These are phyloP conservation scores for Cryptococcus sp. DNA, from an alignment of 1,284 basidiomycete species.

Conservation along the genomic window DNA sequence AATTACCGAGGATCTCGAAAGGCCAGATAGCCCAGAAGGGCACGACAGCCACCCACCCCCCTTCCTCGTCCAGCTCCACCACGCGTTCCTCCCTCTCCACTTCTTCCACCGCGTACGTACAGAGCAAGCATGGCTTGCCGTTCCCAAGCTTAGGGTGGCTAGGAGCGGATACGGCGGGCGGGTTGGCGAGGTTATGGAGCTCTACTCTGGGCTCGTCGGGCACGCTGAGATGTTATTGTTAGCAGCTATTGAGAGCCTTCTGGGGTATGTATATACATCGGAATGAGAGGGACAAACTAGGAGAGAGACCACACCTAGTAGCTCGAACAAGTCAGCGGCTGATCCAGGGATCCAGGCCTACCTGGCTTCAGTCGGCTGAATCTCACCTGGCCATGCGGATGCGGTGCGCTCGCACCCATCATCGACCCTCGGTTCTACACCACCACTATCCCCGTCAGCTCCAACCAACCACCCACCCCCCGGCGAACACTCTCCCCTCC, in stretches of 20 bases:
- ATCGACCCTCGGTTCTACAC: constrained; percentile 84
- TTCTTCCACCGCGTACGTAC: constrained; percentile 79
- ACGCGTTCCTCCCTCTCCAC: constrained; percentile 60
- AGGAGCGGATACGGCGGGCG: constrained; percentile 1
- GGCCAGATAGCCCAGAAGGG: constrained; percentile 99
- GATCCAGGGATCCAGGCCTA: too few relatives aligned
- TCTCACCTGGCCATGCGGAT: constrained; percentile 74
- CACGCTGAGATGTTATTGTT: constrained; percentile 44
- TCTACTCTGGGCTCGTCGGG: constrained; percentile 70
- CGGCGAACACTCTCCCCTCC: not conserved
- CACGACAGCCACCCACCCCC: constrained; percentile 80
- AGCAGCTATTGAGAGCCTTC: not conserved
- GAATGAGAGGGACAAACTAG: constrained; percentile 36
- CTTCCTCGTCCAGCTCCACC: constrained; percentile 61
- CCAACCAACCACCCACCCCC: too few relatives aligned
- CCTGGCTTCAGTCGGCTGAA: too few relatives aligned
- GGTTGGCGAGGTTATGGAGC: constrained; percentile 56
- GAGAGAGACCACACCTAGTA: constrained; percentile 75
- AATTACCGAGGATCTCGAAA: constrained; percentile 74
- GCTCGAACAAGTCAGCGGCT: not conserved
- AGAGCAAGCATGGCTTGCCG: constrained; percentile 69
- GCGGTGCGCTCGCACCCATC: constrained; percentile 96
- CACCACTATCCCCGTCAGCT: not conserved
- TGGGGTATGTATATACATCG: not conserved
- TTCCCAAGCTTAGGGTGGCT: constrained; percentile 42